Conservation (phyloP, 495 filamentous ascomycete species). For the Elaphomyces granulatus region DNA sequence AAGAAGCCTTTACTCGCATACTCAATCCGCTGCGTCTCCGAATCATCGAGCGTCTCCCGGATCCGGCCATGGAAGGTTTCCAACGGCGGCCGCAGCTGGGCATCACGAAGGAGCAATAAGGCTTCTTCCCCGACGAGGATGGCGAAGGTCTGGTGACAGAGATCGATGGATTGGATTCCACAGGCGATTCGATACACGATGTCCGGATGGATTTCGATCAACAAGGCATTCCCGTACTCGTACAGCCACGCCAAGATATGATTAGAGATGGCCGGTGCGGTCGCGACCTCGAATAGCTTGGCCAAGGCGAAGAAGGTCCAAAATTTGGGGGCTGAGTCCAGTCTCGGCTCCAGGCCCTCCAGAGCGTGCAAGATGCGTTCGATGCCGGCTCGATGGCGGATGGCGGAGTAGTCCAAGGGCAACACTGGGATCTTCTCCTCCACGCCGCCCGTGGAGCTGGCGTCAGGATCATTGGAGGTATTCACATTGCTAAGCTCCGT, state of each 20-base stretch:
- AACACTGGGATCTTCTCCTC: too few species aligned
- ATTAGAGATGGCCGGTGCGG: conserved; percentile 17
- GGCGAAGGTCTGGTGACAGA: conserved; percentile 34
- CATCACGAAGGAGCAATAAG: conserved; percentile 17
- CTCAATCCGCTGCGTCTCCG: conserved; percentile 33
- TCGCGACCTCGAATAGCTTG: conserved; percentile 38
- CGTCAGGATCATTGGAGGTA: too few species aligned
- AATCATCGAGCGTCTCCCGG: conserved; percentile 26
- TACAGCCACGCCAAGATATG: conserved; percentile 36
- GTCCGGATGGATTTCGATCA: conserved; percentile 36
- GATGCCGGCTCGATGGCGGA: conserved; percentile 46
- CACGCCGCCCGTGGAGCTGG: too few species aligned
- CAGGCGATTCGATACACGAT: conserved; percentile 31
- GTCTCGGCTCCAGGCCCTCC: conserved; percentile 29
- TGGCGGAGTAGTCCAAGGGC: conserved; percentile 41
- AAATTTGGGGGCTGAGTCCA: conserved; percentile 52
- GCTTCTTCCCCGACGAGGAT: conserved; percentile 35
- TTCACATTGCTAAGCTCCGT: too few species aligned
- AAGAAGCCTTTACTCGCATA: conserved; percentile 35
- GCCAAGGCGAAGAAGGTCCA: conserved; percentile 49
- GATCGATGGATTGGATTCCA: conserved; percentile 21
- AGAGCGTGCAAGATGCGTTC: conserved; percentile 41
- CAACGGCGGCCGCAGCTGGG: conserved; percentile 2
- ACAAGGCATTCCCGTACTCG: conserved; percentile 23
- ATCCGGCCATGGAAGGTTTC: conserved; percentile 17